Base-by-base conservation (phyloP, 2,329 filamentous ascomycete genomes). In the Sarocladium kiliense region DNA sequence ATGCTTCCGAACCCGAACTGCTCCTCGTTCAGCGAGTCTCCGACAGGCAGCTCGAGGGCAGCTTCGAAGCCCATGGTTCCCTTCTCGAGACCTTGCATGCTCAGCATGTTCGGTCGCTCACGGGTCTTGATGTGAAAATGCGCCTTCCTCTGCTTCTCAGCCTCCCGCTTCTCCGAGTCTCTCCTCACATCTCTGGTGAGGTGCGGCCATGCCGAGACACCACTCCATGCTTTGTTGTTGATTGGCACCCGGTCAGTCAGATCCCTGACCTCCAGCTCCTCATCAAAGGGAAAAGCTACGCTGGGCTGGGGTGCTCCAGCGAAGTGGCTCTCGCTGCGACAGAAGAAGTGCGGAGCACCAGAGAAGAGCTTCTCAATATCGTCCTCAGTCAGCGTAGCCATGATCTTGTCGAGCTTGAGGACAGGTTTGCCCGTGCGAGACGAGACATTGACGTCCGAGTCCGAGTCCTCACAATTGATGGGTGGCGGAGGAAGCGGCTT, bases 321-420 rank as follows among this genome's bases (percentile, higher is more conserved):
- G 65, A 76, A 80, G 66, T 84, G 80, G 37, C 80, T 79, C 61
- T 83, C 78, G 56, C 77, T 79, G 54, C 81, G 77, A 60, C 82
- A 78, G 66, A 84, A 85, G 72, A 86, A 89, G 66, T 88, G 85
- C 59, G 87, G 87, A 42, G 87, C 87, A n/a, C 87, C 86, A 25
- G 86, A 87, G 74, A 89, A 90, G 63, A 89, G 78, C 68, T 84
- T 82, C 70, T 86, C 82, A 53, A 89, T 72, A 60, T 88, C 83
- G 39, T 75, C 72, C 45, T 82, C 77, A 62, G 71, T 78, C 57
- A 87, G 73, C 50, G 77, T 78, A 44, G 81, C 74, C 77, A 85
- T 85, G 70, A 82, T 85, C 66, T 77, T 75, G 58, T 77, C 72
- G 37, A 84, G 69, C 63, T 75, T 80, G 58, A 83, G 67, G 56